Conservation (phyloP, 495 filamentous ascomycete genomes). For the Neohortaea acidophila region DNA sequence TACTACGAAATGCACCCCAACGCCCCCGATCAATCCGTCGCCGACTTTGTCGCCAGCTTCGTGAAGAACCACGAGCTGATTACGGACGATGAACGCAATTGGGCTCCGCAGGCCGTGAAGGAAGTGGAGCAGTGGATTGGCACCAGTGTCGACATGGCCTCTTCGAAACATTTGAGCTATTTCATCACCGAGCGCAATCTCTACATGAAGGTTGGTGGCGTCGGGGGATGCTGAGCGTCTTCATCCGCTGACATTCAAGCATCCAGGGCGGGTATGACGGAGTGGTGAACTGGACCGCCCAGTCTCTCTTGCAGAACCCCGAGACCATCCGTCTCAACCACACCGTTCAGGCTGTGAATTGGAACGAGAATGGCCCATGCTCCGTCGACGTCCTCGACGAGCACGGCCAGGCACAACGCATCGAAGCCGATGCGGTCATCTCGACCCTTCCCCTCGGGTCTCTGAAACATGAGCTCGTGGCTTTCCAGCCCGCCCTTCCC, state of each 20-base stretch:
- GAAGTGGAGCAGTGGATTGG: slow-evolving; percentile 7
- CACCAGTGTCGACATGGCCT: background rate
- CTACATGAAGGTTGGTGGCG: slow-evolving; percentile 7
- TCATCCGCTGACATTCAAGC: too few species aligned
- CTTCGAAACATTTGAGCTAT: slow-evolving; percentile 3
- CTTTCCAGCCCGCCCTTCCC: slow-evolving; percentile 3
- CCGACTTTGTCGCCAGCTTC: background rate
- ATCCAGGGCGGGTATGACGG: slow-evolving; percentile 4
- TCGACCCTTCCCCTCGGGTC: background rate
- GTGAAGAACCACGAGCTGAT: slow-evolving; percentile 1
- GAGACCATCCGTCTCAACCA: slow-evolving; percentile 1
- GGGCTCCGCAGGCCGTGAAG: slow-evolving; percentile 4
- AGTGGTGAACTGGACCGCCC: slow-evolving; percentile 3
- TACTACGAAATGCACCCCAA: slow-evolving; percentile 1
- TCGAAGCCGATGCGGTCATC: slow-evolving; percentile 4
- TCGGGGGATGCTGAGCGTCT: too few species aligned
- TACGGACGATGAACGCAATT: slow-evolving; percentile 1
- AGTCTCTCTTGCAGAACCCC: background rate
- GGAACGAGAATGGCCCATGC: slow-evolving; percentile 1
- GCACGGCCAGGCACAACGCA: background rate
- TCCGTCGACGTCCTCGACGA: background rate
- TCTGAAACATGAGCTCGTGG: background rate
- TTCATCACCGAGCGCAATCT: slow-evolving; percentile 7
- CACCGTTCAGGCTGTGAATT: background rate
- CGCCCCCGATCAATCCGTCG: background rate